Base-by-base conservation (phyloP, 768 basidiomycete genomes). In the Hericium rajendrae region DNA sequence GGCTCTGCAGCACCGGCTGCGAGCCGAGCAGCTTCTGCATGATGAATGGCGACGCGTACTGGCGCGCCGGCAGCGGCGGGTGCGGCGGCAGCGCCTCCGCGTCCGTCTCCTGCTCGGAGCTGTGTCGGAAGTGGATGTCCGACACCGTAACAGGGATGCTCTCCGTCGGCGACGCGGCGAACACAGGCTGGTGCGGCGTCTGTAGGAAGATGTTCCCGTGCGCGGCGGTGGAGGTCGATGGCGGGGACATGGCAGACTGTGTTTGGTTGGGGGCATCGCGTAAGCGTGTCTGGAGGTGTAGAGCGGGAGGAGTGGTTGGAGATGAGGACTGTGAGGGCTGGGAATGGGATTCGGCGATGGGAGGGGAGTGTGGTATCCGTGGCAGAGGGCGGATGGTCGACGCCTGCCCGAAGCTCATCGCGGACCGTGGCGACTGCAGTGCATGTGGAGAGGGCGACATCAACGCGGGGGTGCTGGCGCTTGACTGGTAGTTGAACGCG, bases 81-180 rank as follows among this genome's bases (percentile, higher is more conserved):
- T 69, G 67, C 51, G 66, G 58, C 58, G 69, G 51, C 55, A 63
- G n/a, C 54, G 65, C 39, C 48, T 38, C 38, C 55, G 62, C 57
- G 20, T 54, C 58, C 6, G 55, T 65, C 5, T 60, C 58, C 5
- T 65, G 65, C 15, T 70, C 70, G 22, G 68, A 65, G 8, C 65
- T 62, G 58, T 70, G 68, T 40, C 71, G 66, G 67, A 72, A 72
- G 61, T 71, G 68, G 52, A 72, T 71, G 57, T 72, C 71, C 11
- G 69, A 70, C 41, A 72, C 67, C 20, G 70, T 69, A 53, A 68
- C 58, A 0, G 71, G 70, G 52, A 72, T 60, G 32, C 70, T 71
- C 39, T 72, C 71, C 1, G 71, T 70, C 18, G 71, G 71, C 3
- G 71, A 72, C 11, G 58, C 51, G 20, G 52, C 40, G n/a, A 57